Evolutionary conservation across 2,329 filamentous ascomycete species (phyloP).

Genomic region (Microcyclosporella mali): DNA sequence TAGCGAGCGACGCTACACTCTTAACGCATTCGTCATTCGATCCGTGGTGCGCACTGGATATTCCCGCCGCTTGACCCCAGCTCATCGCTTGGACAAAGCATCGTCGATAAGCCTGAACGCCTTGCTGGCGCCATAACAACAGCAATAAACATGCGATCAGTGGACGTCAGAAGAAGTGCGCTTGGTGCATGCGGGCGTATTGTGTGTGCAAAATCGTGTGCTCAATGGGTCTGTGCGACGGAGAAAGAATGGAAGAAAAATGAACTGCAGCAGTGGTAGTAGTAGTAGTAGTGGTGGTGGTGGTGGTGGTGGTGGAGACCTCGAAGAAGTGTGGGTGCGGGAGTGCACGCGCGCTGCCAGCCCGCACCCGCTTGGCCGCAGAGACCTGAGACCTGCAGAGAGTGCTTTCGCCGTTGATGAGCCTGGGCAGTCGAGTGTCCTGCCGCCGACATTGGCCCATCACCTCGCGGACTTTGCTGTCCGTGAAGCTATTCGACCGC

Average conservation of each 20-base stretch:
- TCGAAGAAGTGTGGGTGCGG: slow-evolving; percentile 1
- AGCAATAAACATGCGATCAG: neutral
- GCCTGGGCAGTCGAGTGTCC: neutral
- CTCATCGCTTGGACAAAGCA: slow-evolving; percentile 11
- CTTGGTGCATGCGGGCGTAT: too few relatives aligned
- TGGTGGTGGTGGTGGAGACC: neutral
- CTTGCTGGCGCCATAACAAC: too few relatives aligned
- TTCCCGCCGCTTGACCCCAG: slow-evolving; percentile 18
- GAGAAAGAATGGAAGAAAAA: neutral
- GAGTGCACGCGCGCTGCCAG: too few relatives aligned
- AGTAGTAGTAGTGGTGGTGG: neutral
- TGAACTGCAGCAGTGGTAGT: neutral
- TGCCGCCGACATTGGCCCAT: slow-evolving; percentile 19
- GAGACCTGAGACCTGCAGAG: too few relatives aligned
- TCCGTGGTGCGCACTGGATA: slow-evolving; percentile 9
- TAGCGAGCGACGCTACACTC: slow-evolving; percentile 5
- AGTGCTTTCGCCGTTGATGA: too few relatives aligned
- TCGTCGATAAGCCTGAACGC: slow-evolving; percentile 19
- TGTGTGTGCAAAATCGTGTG: neutral
- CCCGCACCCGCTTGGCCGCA: too few relatives aligned
- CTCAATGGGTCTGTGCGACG: neutral
- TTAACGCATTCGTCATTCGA: slow-evolving; percentile 25
- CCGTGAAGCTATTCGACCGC: neutral
- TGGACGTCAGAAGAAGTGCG: too few relatives aligned
- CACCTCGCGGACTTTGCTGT: neutral